Conservation (phyloP, 2,329 filamentous ascomycete species). For the Neonectria faginata region DNA sequence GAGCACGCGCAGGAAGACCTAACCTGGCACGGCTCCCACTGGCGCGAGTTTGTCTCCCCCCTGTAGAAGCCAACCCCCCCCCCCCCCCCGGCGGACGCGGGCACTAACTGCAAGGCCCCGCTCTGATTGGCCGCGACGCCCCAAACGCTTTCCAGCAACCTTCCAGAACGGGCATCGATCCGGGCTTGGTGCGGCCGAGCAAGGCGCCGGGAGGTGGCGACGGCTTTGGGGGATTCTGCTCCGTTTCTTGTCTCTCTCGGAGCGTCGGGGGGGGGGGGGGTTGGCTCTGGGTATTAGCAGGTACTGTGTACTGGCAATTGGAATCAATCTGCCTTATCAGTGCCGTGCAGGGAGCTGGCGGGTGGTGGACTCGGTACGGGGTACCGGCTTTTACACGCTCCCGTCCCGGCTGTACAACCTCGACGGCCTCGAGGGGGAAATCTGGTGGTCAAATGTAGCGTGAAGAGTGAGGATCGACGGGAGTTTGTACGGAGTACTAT, state of each 20-base stretch:
- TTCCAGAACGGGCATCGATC: slow-evolving; percentile 40
- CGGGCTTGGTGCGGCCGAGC: slow-evolving; percentile 34
- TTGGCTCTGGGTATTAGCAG: too few species aligned
- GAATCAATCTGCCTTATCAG: neutral
- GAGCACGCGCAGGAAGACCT: too few species aligned
- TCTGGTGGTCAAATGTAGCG: neutral
- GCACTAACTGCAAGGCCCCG: neutral
- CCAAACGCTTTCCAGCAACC: slow-evolving; percentile 45
- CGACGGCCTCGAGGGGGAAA: neutral
- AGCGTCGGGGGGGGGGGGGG: neutral
- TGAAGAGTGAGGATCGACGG: neutral
- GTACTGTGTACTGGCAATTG: too few species aligned
- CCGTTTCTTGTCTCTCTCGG: neutral
- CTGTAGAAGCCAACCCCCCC: too few species aligned
- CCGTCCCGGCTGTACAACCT: neutral
- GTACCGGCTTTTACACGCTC: neutral
- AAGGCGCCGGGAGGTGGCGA: slow-evolving; percentile 35
- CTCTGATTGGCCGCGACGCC: slow-evolving; percentile 9
- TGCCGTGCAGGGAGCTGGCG: neutral
- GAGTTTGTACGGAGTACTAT: too few species aligned
- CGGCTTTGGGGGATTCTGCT: neutral
- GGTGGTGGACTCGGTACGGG: too few species aligned
- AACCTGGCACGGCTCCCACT: slow-evolving; percentile 4
- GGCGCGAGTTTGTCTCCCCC: too few species aligned
- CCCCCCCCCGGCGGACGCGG: too few species aligned